A percentile compares a stretch with the other conserved stretches of the same genome.
Conservation (phyloP, 768 basidiomycete genomes). For the Amanita molliuscula region DNA sequence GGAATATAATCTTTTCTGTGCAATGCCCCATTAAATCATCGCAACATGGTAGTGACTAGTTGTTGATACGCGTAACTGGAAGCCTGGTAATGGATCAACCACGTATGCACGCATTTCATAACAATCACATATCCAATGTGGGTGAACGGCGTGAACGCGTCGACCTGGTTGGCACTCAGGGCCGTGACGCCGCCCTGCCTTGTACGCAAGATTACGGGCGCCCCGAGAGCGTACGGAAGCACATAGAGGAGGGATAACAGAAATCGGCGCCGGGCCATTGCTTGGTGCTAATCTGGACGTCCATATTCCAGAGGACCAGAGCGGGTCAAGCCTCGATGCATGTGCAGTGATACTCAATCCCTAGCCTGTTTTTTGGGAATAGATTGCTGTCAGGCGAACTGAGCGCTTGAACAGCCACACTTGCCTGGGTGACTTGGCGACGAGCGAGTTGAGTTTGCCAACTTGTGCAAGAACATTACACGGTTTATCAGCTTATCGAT, state of each 20-base stretch:
- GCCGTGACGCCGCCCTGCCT: background rate
- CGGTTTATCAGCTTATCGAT: too few relatives aligned
- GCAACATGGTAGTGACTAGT: slow-evolving; percentile 6
- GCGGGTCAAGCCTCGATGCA: background rate
- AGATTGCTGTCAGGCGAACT: too few relatives aligned
- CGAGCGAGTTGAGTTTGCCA: too few relatives aligned
- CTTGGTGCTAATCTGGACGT: background rate
- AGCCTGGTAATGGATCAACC: slow-evolving; percentile 8
- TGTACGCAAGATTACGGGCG: background rate
- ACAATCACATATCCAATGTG: slow-evolving; percentile 24
- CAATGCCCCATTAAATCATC: background rate
- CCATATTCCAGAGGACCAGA: background rate
- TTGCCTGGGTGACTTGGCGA: too few relatives aligned
- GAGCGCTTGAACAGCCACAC: too few relatives aligned
- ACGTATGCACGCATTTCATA: background rate
- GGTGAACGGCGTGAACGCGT: too few relatives aligned
- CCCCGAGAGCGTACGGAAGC: background rate
- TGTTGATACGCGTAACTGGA: slow-evolving; percentile 13
- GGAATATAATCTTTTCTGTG: slow-evolving; percentile 27
- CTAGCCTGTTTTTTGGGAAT: too few relatives aligned
- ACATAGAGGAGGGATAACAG: background rate
- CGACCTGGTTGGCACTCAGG: too few relatives aligned
- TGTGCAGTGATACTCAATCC: too few relatives aligned
- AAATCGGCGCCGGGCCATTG: background rate
- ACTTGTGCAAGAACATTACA: too few relatives aligned